Base-by-base conservation (phyloP, 805 yeast species). In the Tetrapisispora pingtungensis region DNA sequence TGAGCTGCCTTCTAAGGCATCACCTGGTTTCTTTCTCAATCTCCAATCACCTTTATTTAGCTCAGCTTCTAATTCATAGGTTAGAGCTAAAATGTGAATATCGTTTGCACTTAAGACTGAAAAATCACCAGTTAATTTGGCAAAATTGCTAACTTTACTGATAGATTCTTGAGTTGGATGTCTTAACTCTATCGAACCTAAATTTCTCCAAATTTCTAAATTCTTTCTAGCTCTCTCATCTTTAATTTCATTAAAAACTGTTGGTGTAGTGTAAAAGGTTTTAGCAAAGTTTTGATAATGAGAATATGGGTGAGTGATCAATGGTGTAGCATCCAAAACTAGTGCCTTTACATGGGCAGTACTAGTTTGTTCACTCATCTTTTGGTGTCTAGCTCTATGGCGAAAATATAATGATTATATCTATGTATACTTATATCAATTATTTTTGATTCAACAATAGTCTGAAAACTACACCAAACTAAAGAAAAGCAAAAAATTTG, bases 261-360 rank as follows among this genome's bases (percentile, higher is more conserved):
- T 89, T 13, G 97, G 97, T 1, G 97, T 86, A 13, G 97, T 89
- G 61, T 71, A 83, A 57, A 85, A 85, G n/a, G 66, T 62, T 15
- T 73, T 64, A 1, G 95, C 97, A 58, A 73, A 76, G 50, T 75
- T 77, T 55, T 80, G 79, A 37, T 93, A 69, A 18, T 80, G 75
- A 3, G 88, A 73, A 12, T 84, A 85, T 5, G 93, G 73, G 56
- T 86, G 94, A 1, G 95, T 83, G 53, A 93, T 84, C 52, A 93
- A 68, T 6, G 98, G 98, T 41, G 96, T 93, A 3, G 98, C 97
- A 73, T 93, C 98, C 52, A 93, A 72, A 30, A 86, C 84, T 45
- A 94, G 69, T 1, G 80, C 69, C 49, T 74, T 69, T 27, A 79
- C 75, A 47, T 68, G 71, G 10, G 59, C 44, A n/a, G 31, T 18